These are phyloP conservation scores for Aspergillus fumigatus DNA, from an alignment of 2,329 filamentous ascomycete genomes.

Conservation along the genomic window DNA sequence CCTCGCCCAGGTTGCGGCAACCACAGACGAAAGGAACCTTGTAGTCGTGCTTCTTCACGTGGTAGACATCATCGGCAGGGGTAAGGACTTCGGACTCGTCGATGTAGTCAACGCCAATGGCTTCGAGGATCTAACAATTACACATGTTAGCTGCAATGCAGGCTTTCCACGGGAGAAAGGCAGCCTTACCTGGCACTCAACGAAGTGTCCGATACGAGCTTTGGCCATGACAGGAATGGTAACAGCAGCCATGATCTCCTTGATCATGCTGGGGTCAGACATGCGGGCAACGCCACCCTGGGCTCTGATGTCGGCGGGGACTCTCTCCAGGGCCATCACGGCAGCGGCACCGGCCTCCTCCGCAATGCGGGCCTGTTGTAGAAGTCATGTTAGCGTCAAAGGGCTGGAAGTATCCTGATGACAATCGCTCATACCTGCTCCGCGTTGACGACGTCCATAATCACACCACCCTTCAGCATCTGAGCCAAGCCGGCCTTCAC, in stretches of 20 bases:
- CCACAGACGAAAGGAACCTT: conserved; percentile 91
- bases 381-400: background rate
- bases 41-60: conserved; percentile 85
- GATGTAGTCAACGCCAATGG: conserved; percentile 93
- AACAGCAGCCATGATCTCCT: conserved; percentile 88
- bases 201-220: conserved; percentile 93
- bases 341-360: conserved; percentile 93
- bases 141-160: conserved; percentile 2
- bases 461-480: conserved; percentile 98
- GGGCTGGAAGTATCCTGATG: background rate
- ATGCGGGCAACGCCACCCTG: conserved; percentile 94
- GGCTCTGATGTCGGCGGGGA: conserved; percentile 89
- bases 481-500: conserved; percentile 94
- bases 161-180: background rate
- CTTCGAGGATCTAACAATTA: conserved; percentile 72
- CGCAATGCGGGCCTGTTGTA: conserved; percentile 75
- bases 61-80: conserved; percentile 82
- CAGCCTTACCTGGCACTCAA: conserved; percentile 73
- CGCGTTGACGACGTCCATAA: conserved; percentile 97
- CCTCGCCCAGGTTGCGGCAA: conserved; percentile 90
- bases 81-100: conserved; percentile 98
- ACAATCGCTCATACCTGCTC: conserved; percentile 57
- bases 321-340: conserved; percentile 97
- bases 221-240: conserved; percentile 99
- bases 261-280: conserved; percentile 92